phyloP scores from a whole-genome alignment of 768 basidiomycete genomes.

The Boletus bicolor region DNA sequence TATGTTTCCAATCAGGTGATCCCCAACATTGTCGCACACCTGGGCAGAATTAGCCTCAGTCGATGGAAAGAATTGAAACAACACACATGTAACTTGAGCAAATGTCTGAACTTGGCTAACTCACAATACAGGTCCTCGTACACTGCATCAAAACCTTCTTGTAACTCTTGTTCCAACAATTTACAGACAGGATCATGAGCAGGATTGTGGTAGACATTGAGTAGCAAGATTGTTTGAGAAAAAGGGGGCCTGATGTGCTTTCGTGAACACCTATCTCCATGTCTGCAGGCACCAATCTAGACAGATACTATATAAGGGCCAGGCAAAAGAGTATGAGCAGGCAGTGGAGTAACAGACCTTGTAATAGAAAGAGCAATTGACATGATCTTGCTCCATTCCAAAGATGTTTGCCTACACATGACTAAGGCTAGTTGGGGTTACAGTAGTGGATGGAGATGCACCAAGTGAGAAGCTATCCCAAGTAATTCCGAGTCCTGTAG shows the following conservation, averaged over 20 bases:
- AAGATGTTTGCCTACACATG: constrained; percentile 82
- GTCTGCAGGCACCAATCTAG: constrained; percentile 96
- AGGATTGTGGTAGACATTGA: constrained; percentile 98
- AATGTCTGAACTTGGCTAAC: constrained; percentile 89
- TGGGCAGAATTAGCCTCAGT: constrained; percentile 24
- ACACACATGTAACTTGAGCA: constrained; percentile 90
- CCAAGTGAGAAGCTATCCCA: constrained; percentile 73
- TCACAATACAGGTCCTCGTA: constrained; percentile 96
- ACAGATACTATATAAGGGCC: not conserved
- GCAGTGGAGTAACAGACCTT: constrained; percentile 52
- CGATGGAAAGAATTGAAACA: not conserved
- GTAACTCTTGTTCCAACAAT: constrained; percentile 80
- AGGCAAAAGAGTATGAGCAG: not conserved
- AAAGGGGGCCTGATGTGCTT: constrained; percentile 98
- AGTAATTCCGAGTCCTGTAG: not conserved
- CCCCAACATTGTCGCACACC: constrained; percentile 99
- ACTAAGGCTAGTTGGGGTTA: constrained; percentile 1
- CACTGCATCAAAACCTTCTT: constrained; percentile 91
- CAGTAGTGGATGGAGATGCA: constrained; percentile 27
- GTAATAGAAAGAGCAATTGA: constrained; percentile 99
- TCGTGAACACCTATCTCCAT: constrained; percentile 96
- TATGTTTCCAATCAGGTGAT: constrained; percentile 88
- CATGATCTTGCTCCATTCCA: constrained; percentile 90
- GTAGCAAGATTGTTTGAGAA: constrained; percentile 93
- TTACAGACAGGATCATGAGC: constrained; percentile 90